Evolutionary conservation across 495 filamentous ascomycete genomes (phyloP), one percentile per base, ranked within the genome.

Genomic region (Glonium stellatum): DNA sequence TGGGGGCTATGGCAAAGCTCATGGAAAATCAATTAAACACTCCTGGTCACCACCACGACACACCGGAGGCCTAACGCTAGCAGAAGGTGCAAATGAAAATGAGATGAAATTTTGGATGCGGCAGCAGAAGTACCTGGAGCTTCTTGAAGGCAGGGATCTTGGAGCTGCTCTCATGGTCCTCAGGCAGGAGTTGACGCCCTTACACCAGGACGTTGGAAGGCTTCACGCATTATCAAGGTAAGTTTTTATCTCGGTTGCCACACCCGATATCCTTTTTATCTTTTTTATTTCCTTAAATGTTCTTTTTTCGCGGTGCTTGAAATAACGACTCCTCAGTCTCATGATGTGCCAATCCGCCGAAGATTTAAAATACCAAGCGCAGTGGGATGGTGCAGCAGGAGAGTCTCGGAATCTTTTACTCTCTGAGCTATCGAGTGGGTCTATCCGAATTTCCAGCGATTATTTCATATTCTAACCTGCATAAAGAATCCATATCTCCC

Each of bases 51-150:
- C 57, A 21, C 41, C 48, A 31, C 46, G 39, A 25, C 63, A 63
- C 15, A 56, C 61, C 18, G 63, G 64, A 19, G 73, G 73, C 4
- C 61, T 87, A 53, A 70, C 77, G 1, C 71, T 87, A 58, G 78
- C 78, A 9, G 80, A 83, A 53, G 75, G 71, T 48, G 83, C 84
- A 35, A 78, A 87, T 63, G 74, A 73, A 64, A 80, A 77, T 58
- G 77, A 82, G 63, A 80, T 90, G 78, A 74, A 85, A 41, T 95
- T 99, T 73, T 84, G 83, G 74, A 76, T 97, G 58, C 79, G 92
- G 63, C 86, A 93, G 69, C 93, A 99, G 69, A 99, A 97, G 73
- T 99, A 90, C 71, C 76, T 99, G 31, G 93, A 99, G 70, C 76
- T 96, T 10, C 76, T 99, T 27, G 91, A 97, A 71, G 74, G 79